Evolutionary conservation across 2,329 filamentous ascomycete species (phyloP), one percentile per base, ranked within the genome.

Genomic region (Rhytidhysteron rufulum): DNA sequence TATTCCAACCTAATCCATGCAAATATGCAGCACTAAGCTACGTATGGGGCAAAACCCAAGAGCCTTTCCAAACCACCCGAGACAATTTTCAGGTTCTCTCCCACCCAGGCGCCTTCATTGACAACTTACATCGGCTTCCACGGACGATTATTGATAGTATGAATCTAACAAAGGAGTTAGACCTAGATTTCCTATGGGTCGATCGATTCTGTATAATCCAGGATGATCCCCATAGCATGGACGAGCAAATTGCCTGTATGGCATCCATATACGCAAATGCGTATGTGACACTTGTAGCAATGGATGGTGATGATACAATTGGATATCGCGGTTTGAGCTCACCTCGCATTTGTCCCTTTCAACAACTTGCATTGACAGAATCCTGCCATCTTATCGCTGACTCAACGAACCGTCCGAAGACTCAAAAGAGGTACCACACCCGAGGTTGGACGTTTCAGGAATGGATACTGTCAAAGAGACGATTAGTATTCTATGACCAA

Each of bases 401-500:
- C 10, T 19, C 5, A 11, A 18, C 30, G 19, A 25, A 21, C 16
- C 31, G 19, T 17, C 15, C 9, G 32, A 16, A 4, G 15, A 11
- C 24, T 22, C n/a, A 21, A 21, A 16, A 34, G 8, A 20, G 19
- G 10, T 44, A 44, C 15, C 18, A 32, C 16, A 33, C 24, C 9
- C 31, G 51, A 25, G 47, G 44, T 5, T 50, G 46, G 51, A 50
- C 50, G 9, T 45, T 49, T 18, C 50, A 53, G 40, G 50, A 50
- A 39, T 36, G 44, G 17, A n/a, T 45, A 4, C 43, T 53, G 13
- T 42, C 48, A 5, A 42, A 29, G 11, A 41, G 50, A 9, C 27
- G 27, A 32, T 34, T 53, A n/a, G 30, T 42, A 9, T 47, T 55
- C 22, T 47, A 50, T 5, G 36, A 42, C 25, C 17, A 46, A 10